Percentiles rank a stretch among this genome's conserved stretches.
These are phyloP conservation scores for Mollisia scopiformis DNA, from an alignment of 2,329 filamentous ascomycete species.

Conservation along the genomic window DNA sequence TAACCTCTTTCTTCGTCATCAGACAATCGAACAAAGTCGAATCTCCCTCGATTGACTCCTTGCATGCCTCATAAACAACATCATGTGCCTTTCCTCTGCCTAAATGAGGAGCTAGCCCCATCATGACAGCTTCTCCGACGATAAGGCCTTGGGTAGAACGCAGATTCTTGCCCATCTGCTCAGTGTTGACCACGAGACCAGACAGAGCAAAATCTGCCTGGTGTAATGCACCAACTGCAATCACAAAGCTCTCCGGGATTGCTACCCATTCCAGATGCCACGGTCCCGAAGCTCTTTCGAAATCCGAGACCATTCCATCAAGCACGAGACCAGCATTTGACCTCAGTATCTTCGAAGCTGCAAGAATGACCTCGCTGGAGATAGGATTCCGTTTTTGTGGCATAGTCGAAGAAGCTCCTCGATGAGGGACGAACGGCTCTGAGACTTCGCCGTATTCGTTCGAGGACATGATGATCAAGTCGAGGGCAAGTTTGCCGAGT, in stretches of 20 bases:
- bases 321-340: constrained; percentile 54
- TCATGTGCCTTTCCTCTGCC: constrained; percentile 58
- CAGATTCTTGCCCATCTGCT: constrained; percentile 53
- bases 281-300: constrained; percentile 59
- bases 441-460: constrained; percentile 58
- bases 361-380: constrained; percentile 58
- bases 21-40: constrained; percentile 47
- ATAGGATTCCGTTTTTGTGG: constrained; percentile 63
- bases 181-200: constrained; percentile 52
- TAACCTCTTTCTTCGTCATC: constrained; percentile 43
- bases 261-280: constrained; percentile 64
- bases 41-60: constrained; percentile 48
- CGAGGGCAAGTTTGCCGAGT: constrained; percentile 57
- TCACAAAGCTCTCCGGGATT: constrained; percentile 55
- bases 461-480: constrained; percentile 60
- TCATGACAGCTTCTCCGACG: constrained; percentile 63
- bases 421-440: constrained; percentile 57
- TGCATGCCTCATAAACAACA: constrained; percentile 58
- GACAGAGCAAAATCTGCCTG: constrained; percentile 57
- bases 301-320: constrained; percentile 60
- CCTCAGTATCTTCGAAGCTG: constrained; percentile 55
- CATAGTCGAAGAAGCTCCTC: constrained; percentile 59
- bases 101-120: constrained; percentile 55
- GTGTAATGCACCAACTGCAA: constrained; percentile 53
- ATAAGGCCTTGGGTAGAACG: constrained; percentile 55